Evolutionary conservation across 1,284 basidiomycete genomes (phyloP).

Genomic region (Trametes pubescens): DNA sequence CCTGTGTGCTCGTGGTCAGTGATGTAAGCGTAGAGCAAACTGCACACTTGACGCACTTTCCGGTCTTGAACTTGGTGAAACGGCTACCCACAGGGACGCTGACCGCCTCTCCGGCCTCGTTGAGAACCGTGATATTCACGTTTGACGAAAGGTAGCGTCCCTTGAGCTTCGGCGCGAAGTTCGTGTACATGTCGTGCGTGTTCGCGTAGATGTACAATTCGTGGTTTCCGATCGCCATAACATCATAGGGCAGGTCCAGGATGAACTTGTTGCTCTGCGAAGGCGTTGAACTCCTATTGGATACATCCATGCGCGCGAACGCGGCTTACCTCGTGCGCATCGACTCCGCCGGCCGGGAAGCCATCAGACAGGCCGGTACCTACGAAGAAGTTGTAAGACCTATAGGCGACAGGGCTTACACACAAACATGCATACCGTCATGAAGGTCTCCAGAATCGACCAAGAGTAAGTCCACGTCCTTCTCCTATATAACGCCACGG

Average conservation of each 20-base stretch:
- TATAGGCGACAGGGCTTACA: background rate
- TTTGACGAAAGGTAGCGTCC: conserved; percentile 87
- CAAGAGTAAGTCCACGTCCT: conserved; percentile 74
- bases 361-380: conserved; percentile 81
- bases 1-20: conserved; percentile 43
- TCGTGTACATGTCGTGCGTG: conserved; percentile 81
- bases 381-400: conserved; percentile 28
- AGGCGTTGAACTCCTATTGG: conserved; percentile 11
- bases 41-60: conserved; percentile 56
- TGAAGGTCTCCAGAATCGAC: conserved; percentile 84
- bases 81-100: conserved; percentile 74
- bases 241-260: conserved; percentile 79
- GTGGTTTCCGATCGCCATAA: conserved; percentile 90
- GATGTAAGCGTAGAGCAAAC: background rate
- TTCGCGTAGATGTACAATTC: conserved; percentile 86
- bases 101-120: conserved; percentile 56
- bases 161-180: conserved; percentile 75
- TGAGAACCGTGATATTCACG: conserved; percentile 80
- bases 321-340: conserved; percentile 69
- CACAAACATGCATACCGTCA: conserved; percentile 57
- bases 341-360: conserved; percentile 71
- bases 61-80: conserved; percentile 79
- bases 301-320: no score
- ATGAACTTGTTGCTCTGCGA: conserved; percentile 75
- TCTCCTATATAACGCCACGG: conserved; percentile 49